Evolutionary conservation across 805 yeast genomes (phyloP), one percentile per base, ranked within the genome.

Genomic region (Kazachstania africana): DNA sequence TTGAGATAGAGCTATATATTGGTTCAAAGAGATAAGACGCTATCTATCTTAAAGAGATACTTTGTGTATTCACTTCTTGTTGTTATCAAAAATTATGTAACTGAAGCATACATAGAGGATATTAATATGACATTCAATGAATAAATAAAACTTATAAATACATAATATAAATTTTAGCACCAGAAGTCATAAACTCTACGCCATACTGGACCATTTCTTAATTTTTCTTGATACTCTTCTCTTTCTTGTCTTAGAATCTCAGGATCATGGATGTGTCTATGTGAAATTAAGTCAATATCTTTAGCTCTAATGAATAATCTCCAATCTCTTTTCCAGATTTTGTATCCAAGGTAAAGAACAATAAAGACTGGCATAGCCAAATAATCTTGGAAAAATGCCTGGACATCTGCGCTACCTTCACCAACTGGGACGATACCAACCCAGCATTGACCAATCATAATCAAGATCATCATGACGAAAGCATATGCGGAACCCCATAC

Each of bases 391-490:
- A 70, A 65, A 48, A 68, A 68, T 15, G 38, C 47, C 26, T 50
- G 46, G 6, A 72, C 78, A 28, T 55, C 50, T 24, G 62, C 45
- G 15, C 39, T 42, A 12, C 24, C 31, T 24, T 35, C 43, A 17
- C 55, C 56, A 31, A 76, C 53, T 29, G 83, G 80, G 47, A 63
- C 73, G 31, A 75, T 52, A 6, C 80, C 77, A 29, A 75, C 68
- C 76, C 79, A 75, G 51, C 75, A 72, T 48, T 74, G 80, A 3
- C 75, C 78, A 31, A 67, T 53, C 16, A 75, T 44, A 19, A 75
- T 65, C 35, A 74, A 58, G 8, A 59, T 32, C 48, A 73, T 68
- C 40, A 76, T 53, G 9, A 60, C 31, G 10, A 68, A 48, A 5
- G 73, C 77, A 45, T 63, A 65, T 44, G 56, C 63, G 1, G 78